A percentile compares a stretch with the other conserved stretches of the same genome.
These are phyloP conservation scores for Vinca major DNA, from an alignment of 305 asterid genomes.

Conservation along the genomic window DNA sequence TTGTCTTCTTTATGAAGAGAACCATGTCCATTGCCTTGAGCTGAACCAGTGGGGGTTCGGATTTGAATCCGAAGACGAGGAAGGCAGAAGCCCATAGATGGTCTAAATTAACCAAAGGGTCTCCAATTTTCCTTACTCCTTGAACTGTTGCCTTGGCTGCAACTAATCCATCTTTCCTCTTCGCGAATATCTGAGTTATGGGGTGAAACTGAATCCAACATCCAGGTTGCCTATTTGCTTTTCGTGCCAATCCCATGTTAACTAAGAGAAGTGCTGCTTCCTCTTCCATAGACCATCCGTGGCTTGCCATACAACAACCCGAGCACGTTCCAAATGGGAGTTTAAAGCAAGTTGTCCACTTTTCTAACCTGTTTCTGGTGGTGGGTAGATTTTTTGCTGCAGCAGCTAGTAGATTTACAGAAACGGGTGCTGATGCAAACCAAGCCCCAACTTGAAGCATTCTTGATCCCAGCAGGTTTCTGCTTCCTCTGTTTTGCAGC, in stretches of 20 bases:
- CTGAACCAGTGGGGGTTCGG: slow-evolving; percentile 69
- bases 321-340: slow-evolving; percentile 41
- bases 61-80: slow-evolving; percentile 75
- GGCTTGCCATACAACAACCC: slow-evolving; percentile 37
- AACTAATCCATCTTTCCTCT: slow-evolving; percentile 34
- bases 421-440: slow-evolving; percentile 69
- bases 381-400: slow-evolving; percentile 58
- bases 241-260: slow-evolving; percentile 59
- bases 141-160: slow-evolving; percentile 56
- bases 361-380: slow-evolving; percentile 33
- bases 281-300: slow-evolving; percentile 61
- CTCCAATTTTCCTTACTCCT: slow-evolving; percentile 51
- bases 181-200: slow-evolving; percentile 49
- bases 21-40: slow-evolving; percentile 79
- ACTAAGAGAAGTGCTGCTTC: slow-evolving; percentile 64
- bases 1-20: slow-evolving; percentile 52
- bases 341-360: slow-evolving; percentile 46
- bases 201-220: slow-evolving; percentile 75
- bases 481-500: slow-evolving; percentile 37
- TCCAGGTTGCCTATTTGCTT: slow-evolving; percentile 47
- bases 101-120: slow-evolving; percentile 32
- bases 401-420: slow-evolving; percentile 47
- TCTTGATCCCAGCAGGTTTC: slow-evolving; percentile 40
- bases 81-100: slow-evolving; percentile 83
- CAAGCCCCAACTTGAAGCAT: slow-evolving; percentile 81